A percentile compares a stretch with the other conserved stretches of the same genome.
Evolutionary conservation across 2,329 filamentous ascomycete genomes (phyloP).

Genomic region (Xylariaceae sp.): DNA sequence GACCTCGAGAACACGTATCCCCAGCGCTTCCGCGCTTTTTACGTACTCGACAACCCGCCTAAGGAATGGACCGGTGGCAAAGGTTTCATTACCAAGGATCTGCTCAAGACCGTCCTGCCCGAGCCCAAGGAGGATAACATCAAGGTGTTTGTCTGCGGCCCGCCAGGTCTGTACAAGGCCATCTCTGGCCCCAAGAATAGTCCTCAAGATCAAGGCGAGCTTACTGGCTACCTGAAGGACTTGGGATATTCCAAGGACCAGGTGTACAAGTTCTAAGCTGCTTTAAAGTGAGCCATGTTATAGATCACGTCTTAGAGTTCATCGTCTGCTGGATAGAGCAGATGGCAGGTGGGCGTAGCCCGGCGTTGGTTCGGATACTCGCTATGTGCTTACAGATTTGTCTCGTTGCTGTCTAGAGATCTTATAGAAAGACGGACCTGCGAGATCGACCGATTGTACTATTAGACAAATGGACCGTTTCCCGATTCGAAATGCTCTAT

Average conservation of each 20-base stretch:
- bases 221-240: slow-evolving; percentile 76
- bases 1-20: slow-evolving; percentile 93
- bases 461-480: too few relatives aligned
- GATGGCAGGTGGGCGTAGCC: too few relatives aligned
- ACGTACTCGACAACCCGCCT: slow-evolving; percentile 81
- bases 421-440: too few relatives aligned
- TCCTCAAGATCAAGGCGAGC: slow-evolving; percentile 90
- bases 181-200: slow-evolving; percentile 86
- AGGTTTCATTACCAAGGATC: slow-evolving; percentile 83
- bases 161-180: slow-evolving; percentile 88
- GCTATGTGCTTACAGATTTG: too few relatives aligned
- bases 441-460: too few relatives aligned
- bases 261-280: slow-evolving; percentile 82
- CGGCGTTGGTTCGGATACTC: too few relatives aligned
- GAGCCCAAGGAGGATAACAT: slow-evolving; percentile 88
- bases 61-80: slow-evolving; percentile 72
- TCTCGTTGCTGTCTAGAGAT: too few relatives aligned
- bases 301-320: background rate
- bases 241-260: slow-evolving; percentile 83
- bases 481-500: too few relatives aligned
- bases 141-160: slow-evolving; percentile 95
- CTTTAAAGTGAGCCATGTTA: background rate
- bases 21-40: slow-evolving; percentile 91
- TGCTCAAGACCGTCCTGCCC: slow-evolving; percentile 90
- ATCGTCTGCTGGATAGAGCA: too few relatives aligned